phyloP scores from a whole-genome alignment of 352 stramenopile genomes.

The Stramenopiles sp. region DNA sequence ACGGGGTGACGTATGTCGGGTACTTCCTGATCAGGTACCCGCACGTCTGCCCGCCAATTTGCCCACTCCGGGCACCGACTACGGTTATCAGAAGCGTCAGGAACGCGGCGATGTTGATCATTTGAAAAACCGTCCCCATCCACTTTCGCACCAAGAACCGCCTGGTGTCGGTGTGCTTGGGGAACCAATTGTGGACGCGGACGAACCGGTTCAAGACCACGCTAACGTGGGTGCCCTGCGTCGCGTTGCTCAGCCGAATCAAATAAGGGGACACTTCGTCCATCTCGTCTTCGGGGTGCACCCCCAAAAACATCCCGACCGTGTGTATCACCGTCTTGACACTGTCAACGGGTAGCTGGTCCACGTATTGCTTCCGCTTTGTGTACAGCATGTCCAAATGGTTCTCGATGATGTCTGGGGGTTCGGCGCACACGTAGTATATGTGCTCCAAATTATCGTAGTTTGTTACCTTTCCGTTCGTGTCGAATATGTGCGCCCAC shows the following conservation, averaged over 20 bases:
- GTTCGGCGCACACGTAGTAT: neutral
- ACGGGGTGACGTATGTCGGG: neutral
- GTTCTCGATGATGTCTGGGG: constrained; percentile 7
- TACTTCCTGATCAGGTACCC: neutral
- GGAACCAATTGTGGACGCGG: neutral
- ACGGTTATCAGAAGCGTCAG: neutral
- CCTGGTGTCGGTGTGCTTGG: neutral
- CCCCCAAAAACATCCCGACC: neutral
- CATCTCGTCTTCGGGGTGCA: neutral
- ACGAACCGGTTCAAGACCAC: neutral
- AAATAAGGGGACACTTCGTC: neutral
- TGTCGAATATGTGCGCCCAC: too few relatives aligned
- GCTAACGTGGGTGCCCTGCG: neutral
- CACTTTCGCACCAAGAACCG: neutral
- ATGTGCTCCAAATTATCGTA: constrained; percentile 10
- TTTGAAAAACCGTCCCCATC: constrained; percentile 5
- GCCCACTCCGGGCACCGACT: neutral
- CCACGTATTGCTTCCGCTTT: neutral
- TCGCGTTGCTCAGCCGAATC: neutral
- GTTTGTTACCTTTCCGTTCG: too few relatives aligned
- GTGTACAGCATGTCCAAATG: neutral
- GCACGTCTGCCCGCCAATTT: constrained; percentile 6
- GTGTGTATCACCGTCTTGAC: neutral
- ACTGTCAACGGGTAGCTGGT: neutral
- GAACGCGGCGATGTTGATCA: neutral